phyloP scores from a whole-genome alignment of 2,329 filamentous ascomycete genomes.

The Aurifilum marmelostoma region DNA sequence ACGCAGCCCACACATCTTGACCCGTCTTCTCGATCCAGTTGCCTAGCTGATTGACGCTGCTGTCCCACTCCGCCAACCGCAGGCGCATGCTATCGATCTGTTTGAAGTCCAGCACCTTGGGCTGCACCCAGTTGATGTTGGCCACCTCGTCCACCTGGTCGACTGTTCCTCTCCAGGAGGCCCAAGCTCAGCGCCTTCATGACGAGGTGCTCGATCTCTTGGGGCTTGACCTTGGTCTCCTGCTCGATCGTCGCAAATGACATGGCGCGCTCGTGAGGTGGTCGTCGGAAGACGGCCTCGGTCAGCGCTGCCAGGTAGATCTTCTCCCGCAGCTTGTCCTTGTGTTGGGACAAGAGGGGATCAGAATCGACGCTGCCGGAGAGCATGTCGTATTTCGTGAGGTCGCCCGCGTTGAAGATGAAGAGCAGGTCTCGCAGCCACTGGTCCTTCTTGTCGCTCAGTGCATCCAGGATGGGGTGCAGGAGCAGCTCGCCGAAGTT shows the following conservation, averaged over 20 bases:
- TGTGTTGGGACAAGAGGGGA: conserved; percentile 76
- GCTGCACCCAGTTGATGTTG: conserved; percentile 97
- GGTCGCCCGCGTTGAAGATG: conserved; percentile 94
- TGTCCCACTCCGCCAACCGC: conserved; percentile 90
- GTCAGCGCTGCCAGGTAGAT: conserved; percentile 96
- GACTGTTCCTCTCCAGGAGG: conserved; percentile 85
- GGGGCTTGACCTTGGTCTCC: conserved; percentile 87
- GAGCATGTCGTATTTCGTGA: conserved; percentile 83
- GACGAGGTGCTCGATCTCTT: conserved; percentile 96
- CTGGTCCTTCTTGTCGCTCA: conserved; percentile 70
- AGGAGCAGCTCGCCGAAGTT: conserved; percentile 99
- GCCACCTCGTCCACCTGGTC: conserved; percentile 95
- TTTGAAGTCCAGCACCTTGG: conserved; percentile 93
- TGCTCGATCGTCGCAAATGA: conserved; percentile 84
- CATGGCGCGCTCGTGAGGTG: conserved; percentile 94
- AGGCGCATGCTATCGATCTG: conserved; percentile 93
- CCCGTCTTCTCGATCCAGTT: conserved; percentile 96
- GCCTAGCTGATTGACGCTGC: conserved; percentile 91
- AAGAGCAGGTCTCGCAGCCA: conserved; percentile 97
- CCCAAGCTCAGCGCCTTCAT: conserved; percentile 99
- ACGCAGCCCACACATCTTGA: conserved; percentile 94
- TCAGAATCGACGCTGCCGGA: conserved; percentile 81
- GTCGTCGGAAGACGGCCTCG: conserved; percentile 93
- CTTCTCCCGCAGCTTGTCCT: conserved; percentile 89
- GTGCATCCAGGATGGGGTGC: conserved; percentile 89